Base-by-base conservation (phyloP, 768 basidiomycete genomes). In the Exidia glandulosa region DNA sequence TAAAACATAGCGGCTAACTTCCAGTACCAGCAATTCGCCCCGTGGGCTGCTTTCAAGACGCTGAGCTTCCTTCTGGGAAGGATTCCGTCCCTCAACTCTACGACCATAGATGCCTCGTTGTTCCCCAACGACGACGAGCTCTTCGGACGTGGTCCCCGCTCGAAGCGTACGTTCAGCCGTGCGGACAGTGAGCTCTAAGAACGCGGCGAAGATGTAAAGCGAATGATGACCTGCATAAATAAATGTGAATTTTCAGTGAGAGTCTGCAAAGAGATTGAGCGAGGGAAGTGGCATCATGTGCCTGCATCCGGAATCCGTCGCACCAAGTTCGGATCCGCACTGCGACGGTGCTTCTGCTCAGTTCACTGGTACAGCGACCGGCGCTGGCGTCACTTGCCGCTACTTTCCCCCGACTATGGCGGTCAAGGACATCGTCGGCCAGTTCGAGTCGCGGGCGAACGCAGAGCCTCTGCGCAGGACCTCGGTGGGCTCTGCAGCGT, bases 371-470 rank as follows among this genome's bases (percentile, higher is more conserved):
- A 36, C 7, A 7, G 34, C 41, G 41, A 45, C 41, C 12, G 41
- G 41, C 41, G 7, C 41, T 45, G 41, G 23, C 41, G 41, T 45
- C 41, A 19, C 23, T 19, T 45, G 41, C 6, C 41, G 27, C 6
- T 23, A 7, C 19, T 48, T 13, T 23, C 9, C 27, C 50, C 32
- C 47, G 52, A 54, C 30, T 5, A 73, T 73, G 70, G 59, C 70
- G 2, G 71, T 73, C 59, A 67, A 69, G 59, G 68, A 68, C 29
- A 56, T 73, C 36, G 69, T 71, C 34, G 64, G 63, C 10, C 57
- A 62, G 13, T 72, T 62, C 57, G 72, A 73, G 59, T 59, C 65
- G 30, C 50, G 50, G 12, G 50, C 30, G 50, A 54, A 14, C 50
- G 50, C 50, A n/a, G 50, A 54, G 30, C 50, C 50, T 25, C 14